These are phyloP conservation scores for Asterochloris erici DNA, from an alignment of 139 green algal genomes.

Conservation along the genomic window DNA sequence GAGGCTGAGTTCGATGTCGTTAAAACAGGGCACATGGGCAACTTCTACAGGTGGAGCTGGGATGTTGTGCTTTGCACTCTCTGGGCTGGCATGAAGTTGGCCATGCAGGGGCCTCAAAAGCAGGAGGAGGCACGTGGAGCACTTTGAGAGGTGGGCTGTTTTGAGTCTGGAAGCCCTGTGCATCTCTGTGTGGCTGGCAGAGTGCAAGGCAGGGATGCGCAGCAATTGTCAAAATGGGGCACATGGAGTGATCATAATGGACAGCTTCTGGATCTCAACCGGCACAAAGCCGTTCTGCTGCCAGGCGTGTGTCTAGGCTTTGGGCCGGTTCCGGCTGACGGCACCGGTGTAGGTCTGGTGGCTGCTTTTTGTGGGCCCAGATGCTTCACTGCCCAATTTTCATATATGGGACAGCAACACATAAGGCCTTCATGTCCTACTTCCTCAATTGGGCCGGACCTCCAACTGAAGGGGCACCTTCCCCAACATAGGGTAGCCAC, in stretches of 20 bases:
- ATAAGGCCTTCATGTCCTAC: too few species aligned
- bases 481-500: neutral
- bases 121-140: neutral
- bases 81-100: neutral
- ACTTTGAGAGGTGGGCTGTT: neutral
- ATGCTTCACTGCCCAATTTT: too few species aligned
- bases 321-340: too few species aligned
- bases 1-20: conserved; percentile 63
- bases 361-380: too few species aligned
- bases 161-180: neutral
- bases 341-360: too few species aligned
- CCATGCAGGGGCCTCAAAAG: neutral
- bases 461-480: neutral
- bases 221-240: neutral
- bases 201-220: neutral
- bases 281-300: too few species aligned
- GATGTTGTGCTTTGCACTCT: neutral
- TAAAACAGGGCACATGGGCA: conserved; percentile 80
- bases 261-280: too few species aligned
- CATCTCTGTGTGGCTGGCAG: neutral
- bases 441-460: too few species aligned
- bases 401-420: too few species aligned
- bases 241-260: too few species aligned
- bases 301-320: too few species aligned
- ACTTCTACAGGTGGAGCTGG: conserved; percentile 69